Percentiles rank a stretch among this genome's conserved stretches.
Evolutionary conservation across 1,284 basidiomycete genomes (phyloP).

Genomic region (Thelephora terrestris): DNA sequence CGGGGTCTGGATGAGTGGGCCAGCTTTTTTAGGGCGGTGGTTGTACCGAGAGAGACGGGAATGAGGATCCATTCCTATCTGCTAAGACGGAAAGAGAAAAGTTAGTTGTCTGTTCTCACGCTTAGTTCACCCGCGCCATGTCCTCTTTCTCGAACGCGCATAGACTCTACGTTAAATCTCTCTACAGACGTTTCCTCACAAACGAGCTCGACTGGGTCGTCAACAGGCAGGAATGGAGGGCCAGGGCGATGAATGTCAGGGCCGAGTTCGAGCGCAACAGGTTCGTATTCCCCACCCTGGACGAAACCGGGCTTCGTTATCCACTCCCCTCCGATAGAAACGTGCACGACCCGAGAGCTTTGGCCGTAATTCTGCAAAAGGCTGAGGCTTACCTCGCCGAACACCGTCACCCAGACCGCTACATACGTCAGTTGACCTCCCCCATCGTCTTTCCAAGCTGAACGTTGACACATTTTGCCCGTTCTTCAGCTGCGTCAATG

Average conservation of each 20-base stretch:
- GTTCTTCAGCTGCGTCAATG: constrained; percentile 51
- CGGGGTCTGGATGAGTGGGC: constrained; percentile 36
- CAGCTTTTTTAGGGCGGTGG: constrained; percentile 53
- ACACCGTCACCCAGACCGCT: constrained; percentile 82
- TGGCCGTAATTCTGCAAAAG: constrained; percentile 72
- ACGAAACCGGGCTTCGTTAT: constrained; percentile 1
- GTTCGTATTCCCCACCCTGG: constrained; percentile 36
- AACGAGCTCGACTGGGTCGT: constrained; percentile 88
- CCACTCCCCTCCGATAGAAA: constrained; percentile 39
- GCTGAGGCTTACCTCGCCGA: constrained; percentile 71
- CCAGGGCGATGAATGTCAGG: constrained; percentile 74
- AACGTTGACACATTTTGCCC: constrained; percentile 12
- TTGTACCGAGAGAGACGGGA: constrained; percentile 66
- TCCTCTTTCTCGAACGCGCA: constrained; percentile 66
- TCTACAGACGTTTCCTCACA: constrained; percentile 80
- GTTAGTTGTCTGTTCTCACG: no score
- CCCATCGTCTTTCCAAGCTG: constrained; percentile 5
- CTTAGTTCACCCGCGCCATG: constrained; percentile 1
- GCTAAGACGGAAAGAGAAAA: background rate
- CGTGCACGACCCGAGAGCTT: constrained; percentile 78
- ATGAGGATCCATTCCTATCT: constrained; percentile 56
- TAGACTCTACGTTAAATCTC: constrained; percentile 80
- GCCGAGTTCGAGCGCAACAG: constrained; percentile 90
- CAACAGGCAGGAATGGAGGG: constrained; percentile 77
- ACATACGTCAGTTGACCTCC: constrained; percentile 57